These are phyloP conservation scores for Torulaspora delbrueckii DNA, from an alignment of 805 yeast genomes.

Conservation along the genomic window DNA sequence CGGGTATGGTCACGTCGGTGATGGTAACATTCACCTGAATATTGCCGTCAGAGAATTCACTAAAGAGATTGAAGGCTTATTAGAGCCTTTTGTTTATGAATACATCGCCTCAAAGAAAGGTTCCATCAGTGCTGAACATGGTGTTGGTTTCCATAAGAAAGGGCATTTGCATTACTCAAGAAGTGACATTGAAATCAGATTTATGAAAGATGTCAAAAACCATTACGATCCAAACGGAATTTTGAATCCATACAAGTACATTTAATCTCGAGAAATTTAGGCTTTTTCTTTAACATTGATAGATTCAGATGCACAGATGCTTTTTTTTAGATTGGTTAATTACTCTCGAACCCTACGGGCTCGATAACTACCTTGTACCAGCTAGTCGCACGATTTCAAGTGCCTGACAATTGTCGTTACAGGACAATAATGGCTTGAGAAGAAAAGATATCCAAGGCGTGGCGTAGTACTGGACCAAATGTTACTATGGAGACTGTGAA, in stretches of 20 bases:
- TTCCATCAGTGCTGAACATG: slow-evolving; percentile 90
- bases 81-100: slow-evolving; percentile 89
- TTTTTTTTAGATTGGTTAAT: no score
- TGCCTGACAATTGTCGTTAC: no score
- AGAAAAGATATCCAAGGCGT: no score
- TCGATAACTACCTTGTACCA: no score
- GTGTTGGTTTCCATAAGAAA: slow-evolving; percentile 88
- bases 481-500: no score
- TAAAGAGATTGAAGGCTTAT: slow-evolving; percentile 62
- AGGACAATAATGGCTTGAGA: no score
- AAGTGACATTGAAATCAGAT: slow-evolving; percentile 54
- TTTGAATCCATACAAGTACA: slow-evolving; percentile 84
- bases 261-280: slow-evolving; percentile 34
- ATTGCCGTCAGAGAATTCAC: slow-evolving; percentile 77
- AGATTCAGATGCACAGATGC: not conserved
- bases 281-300: not conserved
- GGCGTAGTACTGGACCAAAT: no score
- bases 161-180: slow-evolving; percentile 79
- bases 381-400: no score
- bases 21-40: slow-evolving; percentile 86
- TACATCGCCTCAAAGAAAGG: slow-evolving; percentile 66
- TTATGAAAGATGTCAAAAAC: slow-evolving; percentile 68
- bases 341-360: no score
- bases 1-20: slow-evolving; percentile 93
- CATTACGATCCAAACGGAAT: slow-evolving; percentile 82